A percentile compares a stretch with the other conserved stretches of the same genome.
phyloP scores from a whole-genome alignment of 371 early-diverging fungal genomes.

The Mucor circinelloides region DNA sequence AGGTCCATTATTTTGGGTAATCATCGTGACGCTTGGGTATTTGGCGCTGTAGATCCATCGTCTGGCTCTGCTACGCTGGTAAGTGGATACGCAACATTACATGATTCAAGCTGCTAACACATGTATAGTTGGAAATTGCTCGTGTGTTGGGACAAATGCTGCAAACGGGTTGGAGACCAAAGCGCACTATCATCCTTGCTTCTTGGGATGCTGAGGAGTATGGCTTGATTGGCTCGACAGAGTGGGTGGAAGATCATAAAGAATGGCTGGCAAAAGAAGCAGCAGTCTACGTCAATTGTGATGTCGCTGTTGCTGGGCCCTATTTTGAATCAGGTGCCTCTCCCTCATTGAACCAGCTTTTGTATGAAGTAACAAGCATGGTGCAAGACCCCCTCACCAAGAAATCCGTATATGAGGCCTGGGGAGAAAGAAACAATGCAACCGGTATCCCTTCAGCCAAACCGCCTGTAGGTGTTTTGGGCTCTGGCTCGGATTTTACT shows the following conservation, averaged over 20 bases:
- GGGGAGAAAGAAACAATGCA: constrained; percentile 26
- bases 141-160: constrained; percentile 57
- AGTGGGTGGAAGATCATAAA: constrained; percentile 71
- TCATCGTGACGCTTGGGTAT: constrained; percentile 76
- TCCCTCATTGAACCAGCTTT: constrained; percentile 52
- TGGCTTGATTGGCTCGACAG: constrained; percentile 69
- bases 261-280: constrained; percentile 57
- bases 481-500: constrained; percentile 62
- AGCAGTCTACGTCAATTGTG: constrained; percentile 66
- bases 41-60: constrained; percentile 72
- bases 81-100: background rate
- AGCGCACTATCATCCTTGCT: constrained; percentile 64
- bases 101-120: background rate
- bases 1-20: constrained; percentile 51
- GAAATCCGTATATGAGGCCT: constrained; percentile 54
- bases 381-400: constrained; percentile 53
- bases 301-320: constrained; percentile 54
- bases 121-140: constrained; percentile 52
- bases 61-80: constrained; percentile 66
- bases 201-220: constrained; percentile 78
- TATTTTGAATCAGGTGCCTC: constrained; percentile 53
- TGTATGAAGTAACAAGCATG: constrained; percentile 53
- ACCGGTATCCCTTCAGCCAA: constrained; percentile 7
- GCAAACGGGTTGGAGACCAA: constrained; percentile 66
- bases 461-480: constrained; percentile 39